Evolutionary conservation across 2,329 filamentous ascomycete species (phyloP).

Genomic region (Sporothrix protearum): DNA sequence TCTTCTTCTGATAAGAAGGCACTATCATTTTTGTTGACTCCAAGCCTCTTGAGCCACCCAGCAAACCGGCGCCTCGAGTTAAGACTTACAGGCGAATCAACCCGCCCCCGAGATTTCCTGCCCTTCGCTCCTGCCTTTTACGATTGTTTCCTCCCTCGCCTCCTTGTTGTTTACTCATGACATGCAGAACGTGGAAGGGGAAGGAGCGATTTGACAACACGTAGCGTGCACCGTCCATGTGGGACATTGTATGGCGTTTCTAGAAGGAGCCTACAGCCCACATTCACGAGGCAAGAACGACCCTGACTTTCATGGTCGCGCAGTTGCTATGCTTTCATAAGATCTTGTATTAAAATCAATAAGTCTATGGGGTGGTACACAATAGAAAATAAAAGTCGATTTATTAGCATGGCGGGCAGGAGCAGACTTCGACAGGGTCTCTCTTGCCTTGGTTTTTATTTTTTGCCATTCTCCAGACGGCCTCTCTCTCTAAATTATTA

Average conservation of each 20-base stretch:
- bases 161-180: background rate
- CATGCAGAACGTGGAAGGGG: background rate
- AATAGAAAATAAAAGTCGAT: slow-evolving; percentile 13
- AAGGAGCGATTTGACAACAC: background rate
- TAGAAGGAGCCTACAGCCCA: background rate
- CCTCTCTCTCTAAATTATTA: too few relatives aligned
- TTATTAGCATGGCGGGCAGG: slow-evolving; percentile 7
- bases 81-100: background rate
- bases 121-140: background rate
- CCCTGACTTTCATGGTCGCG: background rate
- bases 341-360: slow-evolving; percentile 17
- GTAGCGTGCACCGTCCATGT: background rate
- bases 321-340: slow-evolving; percentile 6
- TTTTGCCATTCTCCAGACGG: background rate
- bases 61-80: background rate
- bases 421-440: slow-evolving; percentile 5
- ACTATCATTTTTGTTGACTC: background rate
- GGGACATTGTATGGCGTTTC: background rate
- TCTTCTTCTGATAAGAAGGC: background rate
- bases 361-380: slow-evolving; percentile 8
- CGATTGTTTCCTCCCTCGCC: too few relatives aligned
- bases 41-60: background rate
- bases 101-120: background rate
- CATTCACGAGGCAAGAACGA: background rate
- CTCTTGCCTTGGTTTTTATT: background rate